Percentiles rank a stretch among this genome's conserved stretches.
Conservation (phyloP, 495 filamentous ascomycete species). For the Hypoxylon lienhwacheense region DNA sequence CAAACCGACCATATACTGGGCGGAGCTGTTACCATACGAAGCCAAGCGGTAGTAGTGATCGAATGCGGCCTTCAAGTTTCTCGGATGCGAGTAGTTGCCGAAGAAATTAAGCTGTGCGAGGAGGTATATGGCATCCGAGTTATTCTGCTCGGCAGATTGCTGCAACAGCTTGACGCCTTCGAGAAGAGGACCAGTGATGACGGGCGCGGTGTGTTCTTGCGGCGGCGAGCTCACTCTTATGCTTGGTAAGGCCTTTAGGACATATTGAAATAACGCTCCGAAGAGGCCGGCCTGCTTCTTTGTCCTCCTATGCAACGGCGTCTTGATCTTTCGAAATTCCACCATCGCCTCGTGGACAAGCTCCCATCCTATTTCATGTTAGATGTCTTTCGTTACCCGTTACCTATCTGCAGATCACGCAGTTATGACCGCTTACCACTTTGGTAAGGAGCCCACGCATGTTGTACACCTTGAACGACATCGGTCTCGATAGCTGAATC, state of each 20-base stretch:
- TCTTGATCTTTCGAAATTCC: slow-evolving; percentile 48
- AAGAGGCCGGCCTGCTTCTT: slow-evolving; percentile 47
- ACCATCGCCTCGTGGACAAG: slow-evolving; percentile 48
- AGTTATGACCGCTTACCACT: slow-evolving; percentile 29
- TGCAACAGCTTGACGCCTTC: slow-evolving; percentile 74
- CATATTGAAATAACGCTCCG: slow-evolving; percentile 40
- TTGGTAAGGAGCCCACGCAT: slow-evolving; percentile 37
- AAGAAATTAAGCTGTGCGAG: slow-evolving; percentile 96
- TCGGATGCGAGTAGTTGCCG: slow-evolving; percentile 88
- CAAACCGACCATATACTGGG: slow-evolving; percentile 92
- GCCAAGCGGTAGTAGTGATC: slow-evolving; percentile 78
- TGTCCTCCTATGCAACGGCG: slow-evolving; percentile 39
- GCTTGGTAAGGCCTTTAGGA: slow-evolving; percentile 47
- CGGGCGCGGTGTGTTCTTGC: slow-evolving; percentile 31
- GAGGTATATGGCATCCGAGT: slow-evolving; percentile 86
- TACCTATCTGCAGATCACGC: neutral
- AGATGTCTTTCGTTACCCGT: neutral
- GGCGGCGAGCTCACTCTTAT: slow-evolving; percentile 47
- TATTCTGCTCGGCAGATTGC: slow-evolving; percentile 70
- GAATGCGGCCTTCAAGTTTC: slow-evolving; percentile 81
- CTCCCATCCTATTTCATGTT: slow-evolving; percentile 45
- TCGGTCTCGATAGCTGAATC: slow-evolving; percentile 39
- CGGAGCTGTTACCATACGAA: slow-evolving; percentile 79
- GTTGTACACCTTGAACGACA: slow-evolving; percentile 25
- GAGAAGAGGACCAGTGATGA: slow-evolving; percentile 45